phyloP scores from a whole-genome alignment of 2,329 filamentous ascomycete genomes.

The Calonectria ilicicola region DNA sequence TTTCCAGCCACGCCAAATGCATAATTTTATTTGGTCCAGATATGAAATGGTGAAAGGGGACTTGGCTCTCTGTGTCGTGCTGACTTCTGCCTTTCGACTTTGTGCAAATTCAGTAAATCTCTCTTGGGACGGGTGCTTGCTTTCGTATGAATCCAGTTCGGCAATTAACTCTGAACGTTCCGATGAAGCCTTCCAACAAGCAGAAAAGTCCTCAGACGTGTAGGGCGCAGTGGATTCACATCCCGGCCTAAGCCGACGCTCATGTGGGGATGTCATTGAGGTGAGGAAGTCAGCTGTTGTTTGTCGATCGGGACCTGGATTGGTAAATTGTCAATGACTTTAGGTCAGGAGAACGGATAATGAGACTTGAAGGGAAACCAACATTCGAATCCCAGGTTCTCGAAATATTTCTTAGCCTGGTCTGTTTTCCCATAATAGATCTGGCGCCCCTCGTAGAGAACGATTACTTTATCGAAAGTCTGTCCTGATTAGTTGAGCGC shows the following conservation, averaged over 20 bases:
- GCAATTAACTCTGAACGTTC: slow-evolving; percentile 39
- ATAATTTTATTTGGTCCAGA: slow-evolving; percentile 56
- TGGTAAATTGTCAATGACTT: not conserved
- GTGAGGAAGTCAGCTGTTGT: slow-evolving; percentile 44
- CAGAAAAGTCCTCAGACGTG: slow-evolving; percentile 52
- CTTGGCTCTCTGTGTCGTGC: slow-evolving; percentile 52
- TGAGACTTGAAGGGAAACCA: not conserved
- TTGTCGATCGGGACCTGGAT: slow-evolving; percentile 38
- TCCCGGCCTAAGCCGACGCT: slow-evolving; percentile 47
- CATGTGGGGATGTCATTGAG: slow-evolving; percentile 57
- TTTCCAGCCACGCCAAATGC: slow-evolving; percentile 54
- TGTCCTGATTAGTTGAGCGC: slow-evolving; percentile 50
- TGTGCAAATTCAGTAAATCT: slow-evolving; percentile 35
- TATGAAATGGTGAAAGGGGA: slow-evolving; percentile 63
- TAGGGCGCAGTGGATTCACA: slow-evolving; percentile 48
- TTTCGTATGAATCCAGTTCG: slow-evolving; percentile 45
- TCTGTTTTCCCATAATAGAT: slow-evolving; percentile 73
- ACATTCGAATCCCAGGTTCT: slow-evolving; percentile 50
- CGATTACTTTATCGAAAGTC: slow-evolving; percentile 75
- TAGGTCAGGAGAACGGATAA: not conserved
- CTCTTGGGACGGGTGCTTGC: slow-evolving; percentile 29
- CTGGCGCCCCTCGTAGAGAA: slow-evolving; percentile 76
- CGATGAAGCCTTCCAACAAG: slow-evolving; percentile 45
- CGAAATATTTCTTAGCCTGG: slow-evolving; percentile 72
- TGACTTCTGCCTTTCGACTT: slow-evolving; percentile 39